Conservation (phyloP, 169 alveolate species). For the Plasmodium knowlesi region DNA sequence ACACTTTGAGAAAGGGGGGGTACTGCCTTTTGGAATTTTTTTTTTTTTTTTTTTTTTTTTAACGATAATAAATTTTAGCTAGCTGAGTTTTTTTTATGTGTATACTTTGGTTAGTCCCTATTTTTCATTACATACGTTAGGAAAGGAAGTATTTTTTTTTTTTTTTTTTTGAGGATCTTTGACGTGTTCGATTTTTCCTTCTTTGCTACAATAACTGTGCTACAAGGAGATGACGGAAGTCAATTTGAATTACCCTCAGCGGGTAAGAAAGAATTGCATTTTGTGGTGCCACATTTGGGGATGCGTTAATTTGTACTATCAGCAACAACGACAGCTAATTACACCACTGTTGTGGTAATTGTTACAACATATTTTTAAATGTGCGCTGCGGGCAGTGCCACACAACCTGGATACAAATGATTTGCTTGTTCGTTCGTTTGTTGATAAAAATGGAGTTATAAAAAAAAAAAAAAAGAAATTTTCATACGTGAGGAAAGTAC, state of each 20-base stretch:
- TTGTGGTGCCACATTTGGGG: neutral
- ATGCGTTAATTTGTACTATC: neutral
- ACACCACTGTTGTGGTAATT: neutral
- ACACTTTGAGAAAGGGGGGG: neutral
- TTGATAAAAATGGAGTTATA: neutral
- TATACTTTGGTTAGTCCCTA: neutral
- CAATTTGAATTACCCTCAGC: slow-evolving; percentile 5
- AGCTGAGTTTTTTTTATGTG: slow-evolving; percentile 13
- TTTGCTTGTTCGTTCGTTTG: neutral
- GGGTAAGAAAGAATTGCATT: neutral
- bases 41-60: slow-evolving; percentile 7
- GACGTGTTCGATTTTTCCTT: slow-evolving; percentile 13
- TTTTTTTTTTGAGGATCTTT: neutral
- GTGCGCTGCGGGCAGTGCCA: neutral
- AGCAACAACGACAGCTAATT: neutral
- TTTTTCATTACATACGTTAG: neutral
- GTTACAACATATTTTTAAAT: neutral
- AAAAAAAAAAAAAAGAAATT: neutral
- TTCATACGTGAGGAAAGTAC: neutral
- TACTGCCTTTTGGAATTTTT: neutral
- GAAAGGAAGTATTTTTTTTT: neutral
- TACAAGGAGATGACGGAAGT: slow-evolving; percentile 32
- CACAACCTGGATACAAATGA: neutral
- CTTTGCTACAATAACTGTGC: neutral
- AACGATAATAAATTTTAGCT: neutral